Evolutionary conservation across 139 green algal species (phyloP).

Genomic region (Tetradesmus lagerheimii): DNA sequence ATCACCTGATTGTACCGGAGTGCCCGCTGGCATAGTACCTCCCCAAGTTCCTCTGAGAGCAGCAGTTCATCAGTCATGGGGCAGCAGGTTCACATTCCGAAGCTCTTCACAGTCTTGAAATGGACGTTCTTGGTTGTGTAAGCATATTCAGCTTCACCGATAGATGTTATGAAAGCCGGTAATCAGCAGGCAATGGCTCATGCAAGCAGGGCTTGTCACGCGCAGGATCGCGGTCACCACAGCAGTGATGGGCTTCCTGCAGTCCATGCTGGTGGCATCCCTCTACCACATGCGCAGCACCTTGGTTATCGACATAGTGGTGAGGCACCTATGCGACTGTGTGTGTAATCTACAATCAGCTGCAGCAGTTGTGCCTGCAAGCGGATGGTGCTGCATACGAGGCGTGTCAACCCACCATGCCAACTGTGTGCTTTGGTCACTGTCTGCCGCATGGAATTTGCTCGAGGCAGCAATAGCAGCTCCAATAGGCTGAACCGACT

Average conservation of each 20-base stretch:
- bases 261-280: slow-evolving; percentile 67
- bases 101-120: slow-evolving; percentile 41
- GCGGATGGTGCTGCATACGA: not conserved
- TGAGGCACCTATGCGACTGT: not conserved
- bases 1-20: too few species aligned
- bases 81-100: slow-evolving; percentile 23
- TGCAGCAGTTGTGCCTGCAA: not conserved
- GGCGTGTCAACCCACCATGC: too few species aligned
- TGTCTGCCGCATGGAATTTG: too few species aligned
- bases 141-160: not conserved
- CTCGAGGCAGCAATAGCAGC: not conserved
- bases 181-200: not conserved
- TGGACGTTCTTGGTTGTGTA: slow-evolving; percentile 45
- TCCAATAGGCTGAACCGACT: too few species aligned
- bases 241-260: slow-evolving; percentile 65
- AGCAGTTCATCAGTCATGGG: slow-evolving; percentile 17
- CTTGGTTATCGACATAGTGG: slow-evolving; percentile 57
- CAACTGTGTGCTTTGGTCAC: too few species aligned
- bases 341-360: not conserved
- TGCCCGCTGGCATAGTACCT: not conserved
- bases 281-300: slow-evolving; percentile 57
- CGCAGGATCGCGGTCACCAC: slow-evolving; percentile 62
- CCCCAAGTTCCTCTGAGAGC: not conserved
- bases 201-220: not conserved
- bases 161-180: not conserved